Evolutionary conservation across 2,329 filamentous ascomycete species (phyloP).

Genomic region (Xylaria sp.): DNA sequence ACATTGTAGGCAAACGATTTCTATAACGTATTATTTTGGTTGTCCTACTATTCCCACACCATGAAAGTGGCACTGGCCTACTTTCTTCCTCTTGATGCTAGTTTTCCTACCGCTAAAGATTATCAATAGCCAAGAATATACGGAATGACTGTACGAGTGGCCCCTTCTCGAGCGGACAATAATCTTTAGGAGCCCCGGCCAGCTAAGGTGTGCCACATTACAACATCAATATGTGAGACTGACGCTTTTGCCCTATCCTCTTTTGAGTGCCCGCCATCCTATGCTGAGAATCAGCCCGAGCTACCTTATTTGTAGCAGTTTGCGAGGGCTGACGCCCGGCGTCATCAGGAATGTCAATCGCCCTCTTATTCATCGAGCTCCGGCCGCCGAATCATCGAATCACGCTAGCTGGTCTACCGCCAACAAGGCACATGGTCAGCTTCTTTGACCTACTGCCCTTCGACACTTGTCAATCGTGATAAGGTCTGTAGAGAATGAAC

Average conservation of each 20-base stretch:
- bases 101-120: neutral
- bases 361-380: neutral
- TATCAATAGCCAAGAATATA: neutral
- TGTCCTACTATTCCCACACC: neutral
- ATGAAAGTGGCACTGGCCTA: neutral
- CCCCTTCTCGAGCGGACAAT: neutral
- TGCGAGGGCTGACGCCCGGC: conserved; percentile 1
- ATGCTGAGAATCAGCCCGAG: neutral
- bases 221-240: neutral
- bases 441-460: neutral
- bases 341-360: neutral
- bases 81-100: neutral
- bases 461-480: neutral
- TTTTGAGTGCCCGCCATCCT: neutral
- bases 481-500: neutral
- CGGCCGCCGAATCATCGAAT: conserved; percentile 15
- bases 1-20: neutral
- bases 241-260: neutral
- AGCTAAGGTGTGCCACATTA: neutral
- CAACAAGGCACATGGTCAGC: neutral
- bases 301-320: neutral
- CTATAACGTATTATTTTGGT: neutral
- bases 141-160: neutral
- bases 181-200: neutral
- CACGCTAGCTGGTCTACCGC: conserved; percentile 1